Evolutionary conservation across 495 filamentous ascomycete genomes (phyloP), one percentile per base, ranked within the genome.

Genomic region (Aspergillus heteromorphus): DNA sequence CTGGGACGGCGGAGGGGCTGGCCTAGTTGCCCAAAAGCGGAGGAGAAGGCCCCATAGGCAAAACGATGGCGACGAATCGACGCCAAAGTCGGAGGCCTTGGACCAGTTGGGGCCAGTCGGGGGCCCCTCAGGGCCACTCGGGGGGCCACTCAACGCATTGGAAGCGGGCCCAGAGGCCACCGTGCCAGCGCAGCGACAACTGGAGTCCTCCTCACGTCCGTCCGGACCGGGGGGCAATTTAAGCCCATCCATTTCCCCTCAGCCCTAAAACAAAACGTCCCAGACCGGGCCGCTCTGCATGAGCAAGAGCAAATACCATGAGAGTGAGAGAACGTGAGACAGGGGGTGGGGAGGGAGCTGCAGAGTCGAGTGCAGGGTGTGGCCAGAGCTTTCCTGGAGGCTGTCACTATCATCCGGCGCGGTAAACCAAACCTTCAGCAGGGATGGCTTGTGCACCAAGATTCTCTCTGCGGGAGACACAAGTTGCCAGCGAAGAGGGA

Each of bases 251-350:
- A 40, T 40, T 51, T 49, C 51, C 43, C 43, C 18, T 54, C 55
- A 62, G 59, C 55, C 54, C 57, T 58, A 49, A 49, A 57, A 34
- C 41, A 23, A 59, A 61, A 57, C 51, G 49, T 49, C 25, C 57
- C 40, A 58, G 50, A 56, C 65, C 62, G 65, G 69, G 71, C 69
- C 65, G 69, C 67, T 63, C 51, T 73, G 71, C 71, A 72, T 69
- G 64, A 67, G 57, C 51, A 56, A 49, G 64, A 67, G 57, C 51
- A 56, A 49, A 50, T 55, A 54, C 56, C 27, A 45, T 47, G 21
- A 43, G 13, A n/a, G 18, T 18, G 13, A 10, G 40, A n/a, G n/a
- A n/a, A n/a, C n/a, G n/a, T n/a, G n/a, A n/a, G n/a, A n/a, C n/a
- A n/a, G 40, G 40, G 18, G 51, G 55, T 53, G 29, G 48, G 49